Conservation (phyloP, 192 early-diverging fungal genomes). For the Linnemannia schmuckeri region DNA sequence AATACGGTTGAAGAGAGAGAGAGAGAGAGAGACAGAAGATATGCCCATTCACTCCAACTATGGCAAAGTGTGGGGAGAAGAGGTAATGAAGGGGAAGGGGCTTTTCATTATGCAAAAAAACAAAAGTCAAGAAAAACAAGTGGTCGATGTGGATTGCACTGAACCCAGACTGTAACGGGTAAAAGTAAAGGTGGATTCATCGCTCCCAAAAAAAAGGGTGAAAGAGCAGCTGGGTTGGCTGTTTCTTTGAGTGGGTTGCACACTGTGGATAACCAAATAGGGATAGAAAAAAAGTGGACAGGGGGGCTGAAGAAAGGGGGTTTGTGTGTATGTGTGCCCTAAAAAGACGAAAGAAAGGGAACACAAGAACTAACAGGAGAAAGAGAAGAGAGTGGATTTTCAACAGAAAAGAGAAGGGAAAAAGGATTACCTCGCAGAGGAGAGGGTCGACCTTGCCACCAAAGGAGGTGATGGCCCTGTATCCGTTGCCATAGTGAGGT, state of each 20-base stretch:
- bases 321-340: too few species aligned
- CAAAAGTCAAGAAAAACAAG: background rate
- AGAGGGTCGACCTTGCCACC: conserved; percentile 73
- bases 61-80: background rate
- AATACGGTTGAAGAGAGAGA: background rate
- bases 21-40: background rate
- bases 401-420: background rate
- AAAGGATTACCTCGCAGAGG: conserved; percentile 62
- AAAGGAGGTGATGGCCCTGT: conserved; percentile 82
- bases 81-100: background rate
- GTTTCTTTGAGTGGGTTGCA: background rate
- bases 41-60: conserved; percentile 19
- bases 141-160: background rate
- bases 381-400: background rate
- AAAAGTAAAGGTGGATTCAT: background rate
- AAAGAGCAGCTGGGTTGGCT: background rate
- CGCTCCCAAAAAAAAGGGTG: background rate
- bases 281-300: background rate
- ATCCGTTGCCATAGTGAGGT: conserved; percentile 78
- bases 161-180: background rate
- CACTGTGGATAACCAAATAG: too few species aligned
- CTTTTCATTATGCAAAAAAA: background rate
- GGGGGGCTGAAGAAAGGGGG: background rate
- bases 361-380: background rate
- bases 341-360: background rate